Conservation (phyloP, 441 rosid species). For the Cnidoscolus chayamansa region DNA sequence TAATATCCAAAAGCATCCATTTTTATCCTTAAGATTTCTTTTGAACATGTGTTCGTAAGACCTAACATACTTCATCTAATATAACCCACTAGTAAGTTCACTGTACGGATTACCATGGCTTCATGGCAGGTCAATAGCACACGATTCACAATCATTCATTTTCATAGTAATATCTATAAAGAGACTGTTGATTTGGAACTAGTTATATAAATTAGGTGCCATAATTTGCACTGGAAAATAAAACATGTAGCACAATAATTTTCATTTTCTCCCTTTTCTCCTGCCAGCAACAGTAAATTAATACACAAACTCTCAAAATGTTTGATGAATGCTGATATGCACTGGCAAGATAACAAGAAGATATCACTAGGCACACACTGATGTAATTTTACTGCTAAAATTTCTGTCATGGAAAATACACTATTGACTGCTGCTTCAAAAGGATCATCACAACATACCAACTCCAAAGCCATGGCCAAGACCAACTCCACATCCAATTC, state of each 20-base stretch:
- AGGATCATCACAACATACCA: constrained; percentile 45
- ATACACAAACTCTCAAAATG: no score
- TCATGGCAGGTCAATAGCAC: constrained; percentile 6
- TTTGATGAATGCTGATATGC: background rate
- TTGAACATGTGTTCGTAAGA: background rate
- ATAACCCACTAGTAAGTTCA: background rate
- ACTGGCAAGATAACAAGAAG: background rate
- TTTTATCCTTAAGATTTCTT: background rate
- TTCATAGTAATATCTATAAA: background rate
- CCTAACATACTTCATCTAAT: background rate
- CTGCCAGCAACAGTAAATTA: no score
- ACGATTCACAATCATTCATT: background rate
- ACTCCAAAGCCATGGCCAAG: constrained; percentile 94
- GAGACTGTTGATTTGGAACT: background rate
- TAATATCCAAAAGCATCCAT: background rate
- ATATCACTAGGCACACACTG: background rate
- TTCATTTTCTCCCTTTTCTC: no score
- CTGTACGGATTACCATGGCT: background rate
- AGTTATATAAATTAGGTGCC: no score
- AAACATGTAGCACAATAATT: no score
- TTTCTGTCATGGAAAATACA: background rate
- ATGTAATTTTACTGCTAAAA: background rate
- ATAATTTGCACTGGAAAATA: background rate
- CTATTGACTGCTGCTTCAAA: background rate
- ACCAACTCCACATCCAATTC: constrained; percentile 91